Base-by-base conservation (phyloP, 2,329 filamentous ascomycete genomes). In the Fusarium succisae region DNA sequence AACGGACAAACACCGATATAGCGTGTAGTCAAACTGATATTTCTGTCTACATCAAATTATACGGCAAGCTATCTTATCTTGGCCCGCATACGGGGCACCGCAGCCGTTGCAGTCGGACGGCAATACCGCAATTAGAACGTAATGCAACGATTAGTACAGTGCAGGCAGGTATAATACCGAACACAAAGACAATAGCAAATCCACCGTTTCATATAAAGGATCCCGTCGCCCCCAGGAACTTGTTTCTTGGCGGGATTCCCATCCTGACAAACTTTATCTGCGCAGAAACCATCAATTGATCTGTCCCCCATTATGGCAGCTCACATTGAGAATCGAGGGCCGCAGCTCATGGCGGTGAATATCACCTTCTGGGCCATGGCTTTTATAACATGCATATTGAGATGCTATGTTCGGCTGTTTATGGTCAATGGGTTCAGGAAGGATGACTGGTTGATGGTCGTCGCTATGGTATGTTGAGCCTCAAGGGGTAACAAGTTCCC, bases 401-500 rank as follows among this genome's bases (percentile, higher is more conserved):
- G 82, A 69, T 77, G 75, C 26, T 83, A 80, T 70, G 81, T 83
- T 20, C 80, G 82, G 11, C 61, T 70, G 9, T 69, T 73, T 35
- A 74, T 84, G 50, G 78, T 83, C 38, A 80, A 78, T 53, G 79
- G 78, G 4, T 84, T 83, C 55, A 81, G 82, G 1, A 51, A 68
- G 6, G 82, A 84, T 45, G 82, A 84, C 74, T 83, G 79, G 79
- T 64, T 82, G 15, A 84, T 84, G 83, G 56, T 77, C 3, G 26
- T 72, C 30, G 81, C 82, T 12, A 73, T 76, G 62, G 80, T 82
- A 77, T 72, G 51, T 53, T 32, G 24, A 22, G 22, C 20, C 43
- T 22, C 24, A 17, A 13, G 20, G 24, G 24, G 2, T 18, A 22
- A 5, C 13, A 9, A 28, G n/a, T 6, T 14, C 22, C 30, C 44